Conservation (phyloP, 1,139 yeast species). For the Debaryomyces coudertii region DNA sequence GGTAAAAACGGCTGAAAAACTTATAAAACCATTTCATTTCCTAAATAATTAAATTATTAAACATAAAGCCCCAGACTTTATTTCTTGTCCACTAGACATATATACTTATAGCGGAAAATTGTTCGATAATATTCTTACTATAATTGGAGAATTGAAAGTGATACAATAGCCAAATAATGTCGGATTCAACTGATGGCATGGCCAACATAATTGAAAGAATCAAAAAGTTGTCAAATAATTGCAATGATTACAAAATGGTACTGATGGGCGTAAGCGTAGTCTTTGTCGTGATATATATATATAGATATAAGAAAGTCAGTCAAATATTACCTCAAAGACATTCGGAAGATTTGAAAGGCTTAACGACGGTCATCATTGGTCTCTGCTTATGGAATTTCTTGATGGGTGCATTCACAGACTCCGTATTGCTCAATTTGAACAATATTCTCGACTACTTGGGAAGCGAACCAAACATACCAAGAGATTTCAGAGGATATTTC, state of each 20-base stretch:
- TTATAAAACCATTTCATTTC: neutral
- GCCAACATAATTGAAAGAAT: neutral
- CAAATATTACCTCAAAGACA: conserved; percentile 10
- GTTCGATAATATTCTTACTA: neutral
- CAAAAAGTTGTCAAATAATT: neutral
- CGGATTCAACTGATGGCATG: neutral
- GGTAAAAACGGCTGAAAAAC: conserved; percentile 10
- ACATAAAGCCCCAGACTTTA: too few species aligned
- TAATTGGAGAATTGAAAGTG: neutral
- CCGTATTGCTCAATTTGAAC: conserved; percentile 3
- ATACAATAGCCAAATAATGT: conserved; percentile 2
- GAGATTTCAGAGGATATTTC: conserved; percentile 2
- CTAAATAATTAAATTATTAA: neutral
- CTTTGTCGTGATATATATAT: conserved; percentile 9
- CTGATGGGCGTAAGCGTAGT: conserved; percentile 8
- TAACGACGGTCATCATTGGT: conserved; percentile 10
- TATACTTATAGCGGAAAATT: neutral
- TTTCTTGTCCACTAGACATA: neutral
- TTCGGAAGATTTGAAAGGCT: conserved; percentile 13
- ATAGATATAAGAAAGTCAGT: conserved; percentile 11
- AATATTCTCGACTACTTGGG: neutral
- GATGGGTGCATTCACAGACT: neutral
- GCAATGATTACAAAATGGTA: conserved; percentile 3
- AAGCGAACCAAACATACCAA: neutral
- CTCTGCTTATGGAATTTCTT: conserved; percentile 19